Evolutionary conservation across 495 filamentous ascomycete species (phyloP), one percentile per base, ranked within the genome.

Genomic region (Hyaloscypha bicolor): DNA sequence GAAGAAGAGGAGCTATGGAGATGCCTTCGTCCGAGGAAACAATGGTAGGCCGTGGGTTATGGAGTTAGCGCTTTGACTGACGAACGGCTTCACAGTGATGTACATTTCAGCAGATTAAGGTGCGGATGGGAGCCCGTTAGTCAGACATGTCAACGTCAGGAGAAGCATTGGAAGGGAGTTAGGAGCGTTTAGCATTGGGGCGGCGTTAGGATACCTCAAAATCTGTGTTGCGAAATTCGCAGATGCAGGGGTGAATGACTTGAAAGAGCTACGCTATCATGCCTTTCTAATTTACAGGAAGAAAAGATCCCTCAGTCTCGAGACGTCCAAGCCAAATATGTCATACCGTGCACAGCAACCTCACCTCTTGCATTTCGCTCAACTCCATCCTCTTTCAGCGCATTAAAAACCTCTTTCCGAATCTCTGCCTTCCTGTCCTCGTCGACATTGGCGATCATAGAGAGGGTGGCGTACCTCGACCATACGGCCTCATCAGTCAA

Each of bases 11-110:
- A 90, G 81, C 53, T 98, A 96, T 77, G 95, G 96, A 0, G 95
- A 99, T 81, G 93, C 96, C 33, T 99, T 99, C 75, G 89, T 99
- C 21, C 85, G 95, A 71, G 95, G 95, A 67, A 99, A 99, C 77
- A 99, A 98, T 69, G 95, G 95, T 97, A 70, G 66, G 76, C 52
- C 64, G 63, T 60, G 14, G 72, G 60, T 16, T 33, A 35, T 61
- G 65, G 31, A 62, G 16, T 30, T 29, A 25, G 19, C 31, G 57
- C 48, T 67, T 31, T 53, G 60, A 39, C 22, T 21, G 9, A 59
- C 61, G 21, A 51, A 25, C 0, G n/a, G 51, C 51, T 61, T 22
- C 19, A 42, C 69, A 90, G 89, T 91, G 37, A 87, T 92, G 86
- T 93, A 93, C 72, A 93, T 93, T 67, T 89, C 90, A 0, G 88